Evolutionary conservation across 495 filamentous ascomycete species (phyloP), one percentile per base, ranked within the genome.

Genomic region (Trichoderma erinaceum): DNA sequence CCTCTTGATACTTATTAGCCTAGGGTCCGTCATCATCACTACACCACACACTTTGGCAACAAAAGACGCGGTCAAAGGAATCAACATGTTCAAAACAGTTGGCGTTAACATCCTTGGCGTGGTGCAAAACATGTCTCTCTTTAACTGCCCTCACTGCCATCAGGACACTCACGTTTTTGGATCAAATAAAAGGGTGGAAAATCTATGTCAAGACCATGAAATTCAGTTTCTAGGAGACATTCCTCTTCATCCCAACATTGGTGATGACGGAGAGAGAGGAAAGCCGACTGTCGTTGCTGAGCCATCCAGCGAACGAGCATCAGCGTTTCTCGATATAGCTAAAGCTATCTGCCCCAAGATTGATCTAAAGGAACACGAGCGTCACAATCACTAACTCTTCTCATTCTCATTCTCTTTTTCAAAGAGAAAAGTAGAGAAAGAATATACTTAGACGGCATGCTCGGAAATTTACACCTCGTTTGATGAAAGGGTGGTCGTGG

Each of bases 91-190:
- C 75, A 83, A 86, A 70, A 94, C 91, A 71, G 89, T 94, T 68
- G 87, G 87, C 25, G 88, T 97, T 41, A 76, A 79, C 21, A 80
- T 91, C 18, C 79, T 98, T 29, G 95, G 95, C n/a, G 89, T 98
- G 83, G 89, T 98, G 64, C 89, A 94, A 73, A 99, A 99, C 71
- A 99, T 99, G 95, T 89, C 88, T 3, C 82, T 89, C 29, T 97
- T 97, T 71, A 81, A 78, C 1, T 98, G 95, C 71, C 92, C 93
- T 0, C 80, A 87, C 65, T 99, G 95, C 70, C 80, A 82, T 6
- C 81, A 84, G 5, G 80, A 85, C 50, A 93, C 91, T n/a, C 83
- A 85, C 48, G 90, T 99, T 25, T 98, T 98, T 75, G 90, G 90
- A 7, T 78, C 75, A 0, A 74, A 71, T 13, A 83, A 85, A 52